A percentile compares a stretch with the other conserved stretches of the same genome.
Conservation (phyloP, 2,329 filamentous ascomycete genomes). For the Fusarium pseudoanthophilum region DNA sequence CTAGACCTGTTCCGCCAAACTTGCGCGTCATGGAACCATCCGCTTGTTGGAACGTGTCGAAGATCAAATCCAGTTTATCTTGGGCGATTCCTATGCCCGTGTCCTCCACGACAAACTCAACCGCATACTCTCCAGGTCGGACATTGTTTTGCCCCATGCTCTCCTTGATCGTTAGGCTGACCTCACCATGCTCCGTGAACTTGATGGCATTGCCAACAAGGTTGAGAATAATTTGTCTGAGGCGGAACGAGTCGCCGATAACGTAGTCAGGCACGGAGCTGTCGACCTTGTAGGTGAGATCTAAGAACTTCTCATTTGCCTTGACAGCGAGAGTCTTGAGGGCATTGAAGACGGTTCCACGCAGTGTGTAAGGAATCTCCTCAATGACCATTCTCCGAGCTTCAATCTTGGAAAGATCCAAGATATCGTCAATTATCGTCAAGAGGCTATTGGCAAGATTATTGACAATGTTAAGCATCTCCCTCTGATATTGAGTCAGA, state of each 20-base stretch:
- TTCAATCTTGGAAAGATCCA: constrained; percentile 85
- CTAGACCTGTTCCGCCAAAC: constrained; percentile 94
- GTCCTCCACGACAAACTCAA: constrained; percentile 95
- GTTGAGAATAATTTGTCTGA: constrained; percentile 96
- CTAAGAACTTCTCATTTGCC: constrained; percentile 94
- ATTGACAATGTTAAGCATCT: constrained; percentile 99
- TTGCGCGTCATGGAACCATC: constrained; percentile 96
- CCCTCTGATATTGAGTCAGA: constrained; percentile 91
- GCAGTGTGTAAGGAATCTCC: constrained; percentile 94
- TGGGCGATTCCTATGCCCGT: constrained; percentile 96
- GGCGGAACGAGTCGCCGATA: constrained; percentile 93
- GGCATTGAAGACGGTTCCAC: constrained; percentile 95
- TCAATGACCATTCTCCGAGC: constrained; percentile 98
- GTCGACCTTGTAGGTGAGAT: constrained; percentile 93
- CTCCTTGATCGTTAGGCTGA: constrained; percentile 89
- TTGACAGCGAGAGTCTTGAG: constrained; percentile 97
- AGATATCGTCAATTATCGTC: constrained; percentile 92
- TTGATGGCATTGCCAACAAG: constrained; percentile 98
- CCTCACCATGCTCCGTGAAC: constrained; percentile 96
- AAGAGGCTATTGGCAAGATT: constrained; percentile 95
- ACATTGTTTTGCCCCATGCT: constrained; percentile 71
- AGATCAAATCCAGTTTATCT: constrained; percentile 96
- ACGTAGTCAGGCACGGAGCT: constrained; percentile 94
- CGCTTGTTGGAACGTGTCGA: constrained; percentile 98
- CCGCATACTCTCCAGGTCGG: constrained; percentile 82